Percentiles rank a stretch among this genome's conserved stretches.
phyloP scores from a whole-genome alignment of 1,284 basidiomycete species.

The Xanthoconium separans region DNA sequence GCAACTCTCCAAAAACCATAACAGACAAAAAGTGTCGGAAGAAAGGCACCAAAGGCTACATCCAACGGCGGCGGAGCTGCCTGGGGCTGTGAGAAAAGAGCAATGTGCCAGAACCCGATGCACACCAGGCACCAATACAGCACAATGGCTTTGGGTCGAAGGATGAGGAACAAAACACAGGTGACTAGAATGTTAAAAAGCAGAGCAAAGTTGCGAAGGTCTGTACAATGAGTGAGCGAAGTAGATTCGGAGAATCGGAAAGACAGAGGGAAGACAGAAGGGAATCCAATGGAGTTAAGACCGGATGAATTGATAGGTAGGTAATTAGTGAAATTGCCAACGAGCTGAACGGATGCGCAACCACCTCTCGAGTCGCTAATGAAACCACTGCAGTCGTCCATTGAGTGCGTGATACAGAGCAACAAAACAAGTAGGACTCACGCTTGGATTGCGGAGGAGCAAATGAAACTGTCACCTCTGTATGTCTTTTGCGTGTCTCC shows the following conservation, averaged over 20 bases:
- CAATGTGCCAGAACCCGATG: constrained; percentile 87
- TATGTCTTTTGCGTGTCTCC: constrained; percentile 71
- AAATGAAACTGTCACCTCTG: constrained; percentile 83
- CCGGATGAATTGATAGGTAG: constrained; percentile 60
- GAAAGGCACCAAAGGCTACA: constrained; percentile 71
- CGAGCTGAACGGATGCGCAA: constrained; percentile 69
- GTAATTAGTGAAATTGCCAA: constrained; percentile 73
- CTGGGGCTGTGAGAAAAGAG: constrained; percentile 77
- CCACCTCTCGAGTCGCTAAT: constrained; percentile 69
- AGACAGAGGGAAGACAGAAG: constrained; percentile 68
- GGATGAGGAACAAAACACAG: constrained; percentile 64
- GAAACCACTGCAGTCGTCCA: constrained; percentile 51
- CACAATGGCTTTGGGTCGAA: constrained; percentile 72
- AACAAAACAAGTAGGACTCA: constrained; percentile 37
- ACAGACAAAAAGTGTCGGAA: constrained; percentile 76
- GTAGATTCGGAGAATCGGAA: constrained; percentile 47
- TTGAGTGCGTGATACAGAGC: constrained; percentile 3
- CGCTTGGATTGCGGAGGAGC: constrained; percentile 83
- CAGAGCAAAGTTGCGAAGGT: constrained; percentile 67
- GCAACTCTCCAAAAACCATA: constrained; percentile 81
- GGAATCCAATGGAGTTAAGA: constrained; percentile 71
- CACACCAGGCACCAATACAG: constrained; percentile 78
- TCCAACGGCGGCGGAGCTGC: constrained; percentile 68
- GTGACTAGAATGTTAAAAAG: constrained; percentile 72
- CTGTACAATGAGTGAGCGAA: constrained; percentile 63